Conservation (phyloP, 1,139 yeast genomes). For the Candida dubliniensis region DNA sequence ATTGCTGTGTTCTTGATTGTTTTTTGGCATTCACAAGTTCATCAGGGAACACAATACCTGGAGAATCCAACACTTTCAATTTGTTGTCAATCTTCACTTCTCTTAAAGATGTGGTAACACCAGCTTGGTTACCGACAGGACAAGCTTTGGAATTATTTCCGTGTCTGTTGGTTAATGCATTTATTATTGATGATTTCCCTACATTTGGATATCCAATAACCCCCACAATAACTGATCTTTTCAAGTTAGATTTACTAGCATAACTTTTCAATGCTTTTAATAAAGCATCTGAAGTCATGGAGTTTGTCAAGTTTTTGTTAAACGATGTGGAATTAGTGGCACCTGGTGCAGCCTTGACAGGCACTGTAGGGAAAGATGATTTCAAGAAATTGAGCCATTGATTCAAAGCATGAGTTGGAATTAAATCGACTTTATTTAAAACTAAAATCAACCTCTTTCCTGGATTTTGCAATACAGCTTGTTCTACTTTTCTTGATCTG, state of each 20-base stretch:
- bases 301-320: slow-evolving; percentile 73
- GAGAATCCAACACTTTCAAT: slow-evolving; percentile 87
- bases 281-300: slow-evolving; percentile 71
- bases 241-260: slow-evolving; percentile 79
- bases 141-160: slow-evolving; percentile 71
- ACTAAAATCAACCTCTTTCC: slow-evolving; percentile 84
- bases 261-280: slow-evolving; percentile 82
- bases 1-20: slow-evolving; percentile 61
- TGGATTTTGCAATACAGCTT: slow-evolving; percentile 73
- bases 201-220: slow-evolving; percentile 93
- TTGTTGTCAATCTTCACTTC: slow-evolving; percentile 91
- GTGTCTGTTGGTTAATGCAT: slow-evolving; percentile 83
- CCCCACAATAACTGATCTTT: slow-evolving; percentile 92
- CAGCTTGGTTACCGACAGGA: slow-evolving; percentile 98
- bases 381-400: slow-evolving; percentile 83
- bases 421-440: slow-evolving; percentile 87
- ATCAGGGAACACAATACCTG: slow-evolving; percentile 96
- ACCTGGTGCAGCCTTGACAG: slow-evolving; percentile 65
- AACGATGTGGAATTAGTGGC: slow-evolving; percentile 63
- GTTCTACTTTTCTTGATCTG: slow-evolving; percentile 87
- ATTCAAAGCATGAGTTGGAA: slow-evolving; percentile 79
- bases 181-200: slow-evolving; percentile 93
- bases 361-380: slow-evolving; percentile 87
- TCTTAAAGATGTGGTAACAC: slow-evolving; percentile 89
- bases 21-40: slow-evolving; percentile 46